Evolutionary conservation across 2,329 filamentous ascomycete genomes (phyloP).

Genomic region (Neurospora sp.): DNA sequence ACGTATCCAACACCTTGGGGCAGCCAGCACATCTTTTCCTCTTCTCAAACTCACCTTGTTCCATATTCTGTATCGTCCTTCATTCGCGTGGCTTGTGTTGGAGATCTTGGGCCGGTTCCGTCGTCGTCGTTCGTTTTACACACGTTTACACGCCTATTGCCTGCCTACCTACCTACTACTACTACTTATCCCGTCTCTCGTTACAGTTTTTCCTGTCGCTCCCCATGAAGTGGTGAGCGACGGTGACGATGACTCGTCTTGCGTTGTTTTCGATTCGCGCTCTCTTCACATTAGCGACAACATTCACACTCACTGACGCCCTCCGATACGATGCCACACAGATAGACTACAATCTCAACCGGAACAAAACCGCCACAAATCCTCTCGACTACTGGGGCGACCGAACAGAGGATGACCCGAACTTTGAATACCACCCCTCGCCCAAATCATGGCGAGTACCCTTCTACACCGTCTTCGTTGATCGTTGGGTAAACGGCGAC

Average conservation of each 20-base stretch:
- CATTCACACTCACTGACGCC: constrained; percentile 20
- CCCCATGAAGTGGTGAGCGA: constrained; percentile 19
- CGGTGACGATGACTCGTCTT: constrained; percentile 20
- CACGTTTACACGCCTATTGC: background rate
- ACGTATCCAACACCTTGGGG: constrained; percentile 2
- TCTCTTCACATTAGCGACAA: constrained; percentile 16
- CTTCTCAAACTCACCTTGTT: constrained; percentile 9
- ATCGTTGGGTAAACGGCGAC: constrained; percentile 55
- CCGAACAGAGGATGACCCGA: constrained; percentile 27
- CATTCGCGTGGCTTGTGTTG: constrained; percentile 12
- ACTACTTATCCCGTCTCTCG: constrained; percentile 12
- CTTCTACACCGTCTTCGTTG: constrained; percentile 54
- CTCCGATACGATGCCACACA: constrained; percentile 20
- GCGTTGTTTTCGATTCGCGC: constrained; percentile 14
- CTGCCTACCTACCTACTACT: background rate
- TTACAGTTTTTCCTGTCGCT: constrained; percentile 13
- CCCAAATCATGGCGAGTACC: constrained; percentile 56
- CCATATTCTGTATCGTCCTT: constrained; percentile 14
- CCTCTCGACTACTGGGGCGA: constrained; percentile 49
- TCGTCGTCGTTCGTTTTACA: constrained; percentile 9
- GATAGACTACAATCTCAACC: constrained; percentile 49
- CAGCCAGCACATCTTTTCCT: constrained; percentile 10
- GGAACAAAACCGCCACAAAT: constrained; percentile 42
- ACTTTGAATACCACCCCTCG: constrained; percentile 38
- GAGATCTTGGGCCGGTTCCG: constrained; percentile 9